phyloP scores from a whole-genome alignment of 169 alveolate species.

The Cryptosporidium sp. region DNA sequence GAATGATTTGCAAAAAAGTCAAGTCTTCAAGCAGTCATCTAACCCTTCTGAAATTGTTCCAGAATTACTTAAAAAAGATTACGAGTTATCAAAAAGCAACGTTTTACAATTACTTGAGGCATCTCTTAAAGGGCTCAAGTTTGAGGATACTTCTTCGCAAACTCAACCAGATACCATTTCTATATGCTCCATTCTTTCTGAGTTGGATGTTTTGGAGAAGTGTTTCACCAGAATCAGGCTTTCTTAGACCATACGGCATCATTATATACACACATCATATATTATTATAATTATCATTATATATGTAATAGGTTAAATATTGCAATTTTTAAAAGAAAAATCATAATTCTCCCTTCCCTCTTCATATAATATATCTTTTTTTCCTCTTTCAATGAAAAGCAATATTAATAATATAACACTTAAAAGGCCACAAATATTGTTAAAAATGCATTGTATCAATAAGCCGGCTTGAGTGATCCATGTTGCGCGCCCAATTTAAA shows the following conservation, averaged over 20 bases:
- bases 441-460: too few species aligned
- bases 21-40: not conserved
- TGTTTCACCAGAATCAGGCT: slow-evolving; percentile 70
- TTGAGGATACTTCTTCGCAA: not conserved
- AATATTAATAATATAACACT: too few species aligned
- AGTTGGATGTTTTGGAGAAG: slow-evolving; percentile 47
- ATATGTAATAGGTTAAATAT: not conserved
- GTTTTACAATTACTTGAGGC: not conserved
- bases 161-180: slow-evolving; percentile 2
- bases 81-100: not conserved
- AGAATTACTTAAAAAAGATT: not conserved
- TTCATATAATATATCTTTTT: too few species aligned
- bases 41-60: not conserved
- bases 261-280: not conserved
- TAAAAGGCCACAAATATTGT: too few species aligned
- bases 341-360: too few species aligned
- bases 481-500: too few species aligned
- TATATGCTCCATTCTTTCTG: slow-evolving; percentile 56
- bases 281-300: not conserved
- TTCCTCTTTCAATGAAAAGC: too few species aligned
- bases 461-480: too few species aligned
- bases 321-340: too few species aligned
- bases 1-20: not conserved
- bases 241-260: not conserved
- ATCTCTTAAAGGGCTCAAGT: slow-evolving; percentile 9